These are phyloP conservation scores for Neospora caninum DNA, from an alignment of 169 alveolate species.

Conservation along the genomic window DNA sequence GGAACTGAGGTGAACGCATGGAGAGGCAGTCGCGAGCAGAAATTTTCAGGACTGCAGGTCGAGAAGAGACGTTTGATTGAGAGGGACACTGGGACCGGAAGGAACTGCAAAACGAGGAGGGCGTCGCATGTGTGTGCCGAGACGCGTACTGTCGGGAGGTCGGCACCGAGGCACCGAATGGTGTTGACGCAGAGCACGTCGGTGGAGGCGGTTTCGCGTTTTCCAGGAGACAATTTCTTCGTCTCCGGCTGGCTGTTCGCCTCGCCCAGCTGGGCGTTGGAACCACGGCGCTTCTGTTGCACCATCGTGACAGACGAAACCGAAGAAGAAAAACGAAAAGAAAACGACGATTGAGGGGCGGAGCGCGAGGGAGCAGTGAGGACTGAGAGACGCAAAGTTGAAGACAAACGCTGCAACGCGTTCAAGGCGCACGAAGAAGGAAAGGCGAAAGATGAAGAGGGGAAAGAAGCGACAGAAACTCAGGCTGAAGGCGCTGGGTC, in stretches of 20 bases:
- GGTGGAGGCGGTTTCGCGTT: conserved; percentile 9
- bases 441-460: background rate
- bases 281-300: background rate
- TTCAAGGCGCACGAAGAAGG: background rate
- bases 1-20: too few relatives aligned
- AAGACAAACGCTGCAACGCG: background rate
- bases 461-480: too few relatives aligned
- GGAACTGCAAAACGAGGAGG: background rate
- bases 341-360: too few relatives aligned
- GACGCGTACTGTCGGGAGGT: conserved; percentile 60
- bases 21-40: too few relatives aligned
- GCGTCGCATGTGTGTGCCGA: background rate
- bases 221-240: conserved; percentile 12
- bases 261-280: background rate
- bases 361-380: too few relatives aligned
- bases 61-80: background rate
- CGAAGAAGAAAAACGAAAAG: background rate
- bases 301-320: background rate
- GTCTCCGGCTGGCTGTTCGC: conserved; percentile 1
- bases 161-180: conserved; percentile 72
- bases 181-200: conserved; percentile 68
- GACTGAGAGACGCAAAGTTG: background rate
- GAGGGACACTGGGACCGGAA: background rate
- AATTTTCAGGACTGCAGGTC: too few relatives aligned
- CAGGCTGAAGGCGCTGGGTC: background rate